Evolutionary conservation across 2,329 filamentous ascomycete genomes (phyloP), one percentile per base, ranked within the genome.

Genomic region (Talaromyces sp.): DNA sequence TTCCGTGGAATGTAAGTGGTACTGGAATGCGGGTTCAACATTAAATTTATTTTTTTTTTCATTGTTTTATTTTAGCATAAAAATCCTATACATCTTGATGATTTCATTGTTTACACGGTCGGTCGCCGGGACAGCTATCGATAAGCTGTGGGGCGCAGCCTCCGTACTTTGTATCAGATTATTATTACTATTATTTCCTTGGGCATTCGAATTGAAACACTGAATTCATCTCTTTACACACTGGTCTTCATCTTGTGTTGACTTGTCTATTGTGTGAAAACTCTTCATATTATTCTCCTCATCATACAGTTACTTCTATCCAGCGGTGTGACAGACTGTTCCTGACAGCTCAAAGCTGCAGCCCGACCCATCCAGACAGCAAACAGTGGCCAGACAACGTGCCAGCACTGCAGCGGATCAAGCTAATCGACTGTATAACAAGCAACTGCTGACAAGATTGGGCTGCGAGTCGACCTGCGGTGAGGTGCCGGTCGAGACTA

Each of bases 121-220:
- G 36, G 61, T 63, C 61, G 61, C 61, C 58, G 58, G 61, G 61
- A 40, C 61, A 63, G 61, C 61, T 60, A 63, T 63, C 61, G 61
- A 63, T 63, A 63, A 60, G 59, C 52, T 9, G 50, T 53, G 50
- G 50, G 50, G 27, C 27, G 44, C 8, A 28, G 27, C 5, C 50
- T 27, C 6, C 50, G 23, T 23, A 23, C 23, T 23, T 23, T 7
- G 36, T 14, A 40, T 40, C 36, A 40, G 36, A 40, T 40, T 40
- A 40, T 40, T 16, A 5, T 40, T 7, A 7, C 7, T 40, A n/a
- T n/a, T 40, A 3, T 40, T n/a, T 40, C 36, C 36, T n/a, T 16
- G 36, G 5, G 5, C 36, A 7, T 16, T 1, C 16, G 14, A n/a
- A 40, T n/a, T 5, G 2, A 5, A 5, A 16, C 6, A n/a, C 14